phyloP scores from a whole-genome alignment of 108 stramenopile genomes.

The Cyclotella kingstonii region DNA sequence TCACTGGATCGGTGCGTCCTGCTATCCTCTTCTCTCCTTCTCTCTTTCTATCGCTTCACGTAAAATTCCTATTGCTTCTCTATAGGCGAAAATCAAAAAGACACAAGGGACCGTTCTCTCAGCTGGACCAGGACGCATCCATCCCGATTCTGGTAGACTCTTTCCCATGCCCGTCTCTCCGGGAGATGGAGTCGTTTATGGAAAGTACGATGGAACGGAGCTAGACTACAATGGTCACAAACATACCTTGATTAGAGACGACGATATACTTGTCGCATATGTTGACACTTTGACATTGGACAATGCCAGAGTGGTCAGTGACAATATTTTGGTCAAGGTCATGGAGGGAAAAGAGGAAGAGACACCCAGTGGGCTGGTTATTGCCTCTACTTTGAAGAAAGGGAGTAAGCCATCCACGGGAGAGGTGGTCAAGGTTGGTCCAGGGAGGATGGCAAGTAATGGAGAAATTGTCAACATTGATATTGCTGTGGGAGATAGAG shows the following conservation, averaged over 20 bases:
- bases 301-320: constrained; percentile 60
- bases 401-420: constrained; percentile 69
- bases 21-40: neutral
- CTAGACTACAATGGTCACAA: constrained; percentile 69
- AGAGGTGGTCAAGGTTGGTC: constrained; percentile 85
- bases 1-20: constrained; percentile 59
- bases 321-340: constrained; percentile 77
- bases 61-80: neutral
- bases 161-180: constrained; percentile 70
- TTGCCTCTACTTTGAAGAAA: constrained; percentile 52
- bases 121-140: constrained; percentile 75
- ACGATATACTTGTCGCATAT: constrained; percentile 82
- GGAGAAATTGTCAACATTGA: constrained; percentile 85
- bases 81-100: constrained; percentile 77
- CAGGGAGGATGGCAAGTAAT: constrained; percentile 78
- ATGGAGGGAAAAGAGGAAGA: constrained; percentile 57
- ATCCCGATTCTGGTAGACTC: constrained; percentile 72
- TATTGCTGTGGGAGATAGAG: constrained; percentile 69
- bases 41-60: neutral
- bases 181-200: constrained; percentile 85
- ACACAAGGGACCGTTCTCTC: constrained; percentile 77
- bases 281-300: constrained; percentile 68
- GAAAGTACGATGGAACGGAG: constrained; percentile 88
- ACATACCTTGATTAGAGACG: constrained; percentile 85
- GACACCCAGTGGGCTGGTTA: constrained; percentile 70